Conservation (phyloP, 2,329 filamentous ascomycete genomes). For the Fusarium xyrophilum region DNA sequence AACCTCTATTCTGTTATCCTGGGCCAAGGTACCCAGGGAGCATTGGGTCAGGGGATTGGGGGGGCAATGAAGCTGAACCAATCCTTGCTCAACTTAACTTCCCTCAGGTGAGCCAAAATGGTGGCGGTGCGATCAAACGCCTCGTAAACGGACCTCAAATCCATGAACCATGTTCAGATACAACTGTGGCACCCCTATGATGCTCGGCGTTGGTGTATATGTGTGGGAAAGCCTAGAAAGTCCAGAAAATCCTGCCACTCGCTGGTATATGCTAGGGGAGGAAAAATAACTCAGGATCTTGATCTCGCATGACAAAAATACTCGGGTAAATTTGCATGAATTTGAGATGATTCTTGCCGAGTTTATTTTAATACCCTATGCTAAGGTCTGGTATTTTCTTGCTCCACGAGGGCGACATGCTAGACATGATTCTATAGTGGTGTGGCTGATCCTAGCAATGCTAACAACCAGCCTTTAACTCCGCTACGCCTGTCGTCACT, state of each 20-base stretch:
- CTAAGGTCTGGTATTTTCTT: too few species aligned
- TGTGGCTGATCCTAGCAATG: slow-evolving; percentile 35
- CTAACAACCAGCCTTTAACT: slow-evolving; percentile 20
- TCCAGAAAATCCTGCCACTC: slow-evolving; percentile 12
- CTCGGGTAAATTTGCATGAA: too few species aligned
- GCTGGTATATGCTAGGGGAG: not conserved
- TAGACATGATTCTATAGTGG: slow-evolving; percentile 11
- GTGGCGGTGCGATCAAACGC: slow-evolving; percentile 31
- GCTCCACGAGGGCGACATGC: not conserved
- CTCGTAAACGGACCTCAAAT: slow-evolving; percentile 11
- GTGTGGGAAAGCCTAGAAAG: slow-evolving; percentile 16
- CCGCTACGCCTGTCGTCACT: slow-evolving; percentile 32
- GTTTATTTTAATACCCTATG: too few species aligned
- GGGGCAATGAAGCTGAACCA: slow-evolving; percentile 24
- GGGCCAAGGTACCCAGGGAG: not conserved
- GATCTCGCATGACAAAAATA: too few species aligned
- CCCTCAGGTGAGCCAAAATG: slow-evolving; percentile 35
- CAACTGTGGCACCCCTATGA: slow-evolving; percentile 27
- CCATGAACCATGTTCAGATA: slow-evolving; percentile 16
- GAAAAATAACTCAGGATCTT: too few species aligned
- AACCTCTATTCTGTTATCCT: not conserved
- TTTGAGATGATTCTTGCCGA: too few species aligned
- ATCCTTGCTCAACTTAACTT: slow-evolving; percentile 27
- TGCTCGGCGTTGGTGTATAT: slow-evolving; percentile 23
- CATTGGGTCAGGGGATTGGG: slow-evolving; percentile 2